Evolutionary conservation across 2,329 filamentous ascomycete species (phyloP), one percentile per base, ranked within the genome.

Genomic region (Phyllosticta ampelicida): DNA sequence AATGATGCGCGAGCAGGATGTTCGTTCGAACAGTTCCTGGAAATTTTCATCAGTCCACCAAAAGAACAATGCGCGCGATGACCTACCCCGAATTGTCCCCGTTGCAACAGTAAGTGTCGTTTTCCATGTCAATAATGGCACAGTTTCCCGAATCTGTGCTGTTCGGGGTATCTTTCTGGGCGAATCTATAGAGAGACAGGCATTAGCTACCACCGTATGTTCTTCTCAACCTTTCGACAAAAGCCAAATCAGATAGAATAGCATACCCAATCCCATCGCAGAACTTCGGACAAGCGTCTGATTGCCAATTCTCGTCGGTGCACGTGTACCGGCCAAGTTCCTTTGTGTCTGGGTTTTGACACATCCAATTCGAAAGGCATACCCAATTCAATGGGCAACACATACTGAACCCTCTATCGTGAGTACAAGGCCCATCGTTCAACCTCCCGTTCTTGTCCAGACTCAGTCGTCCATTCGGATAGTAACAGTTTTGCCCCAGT

Each of bases 351-450:
- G 54, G 56, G 19, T 67, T 57, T 51, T 66, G 67, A 61, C 71
- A 73, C 51, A 72, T 60, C 1, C 68, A 68, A 54, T 70, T 71
- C 53, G 59, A 60, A 9, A 67, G 55, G 56, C 71, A 73, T 9
- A 59, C 54, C 70, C 71, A 72, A 55, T 65, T 64, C 19, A 64
- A 54, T 1, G 70, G 70, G 58, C 71, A 73, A 62, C 71, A 73
- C 5, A 62, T 58, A 13, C 61, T 64, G n/a, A n/a, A 26, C 23
- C 23, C 36, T 16, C 13, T 16, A 44, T 44, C 8, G 16, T n/a
- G 36, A 6, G 5, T 44, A 44, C 36, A 44, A 8, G 36, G 36
- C 6, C 36, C 36, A 44, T 44, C 36, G 16, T 44, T 44, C 13
- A n/a, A 16, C 11, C 8, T n/a, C 36, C 36, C 36, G 8, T 44